Conservation (phyloP, 202 grass and related monocot genomes). For the Carex sylvatica region DNA sequence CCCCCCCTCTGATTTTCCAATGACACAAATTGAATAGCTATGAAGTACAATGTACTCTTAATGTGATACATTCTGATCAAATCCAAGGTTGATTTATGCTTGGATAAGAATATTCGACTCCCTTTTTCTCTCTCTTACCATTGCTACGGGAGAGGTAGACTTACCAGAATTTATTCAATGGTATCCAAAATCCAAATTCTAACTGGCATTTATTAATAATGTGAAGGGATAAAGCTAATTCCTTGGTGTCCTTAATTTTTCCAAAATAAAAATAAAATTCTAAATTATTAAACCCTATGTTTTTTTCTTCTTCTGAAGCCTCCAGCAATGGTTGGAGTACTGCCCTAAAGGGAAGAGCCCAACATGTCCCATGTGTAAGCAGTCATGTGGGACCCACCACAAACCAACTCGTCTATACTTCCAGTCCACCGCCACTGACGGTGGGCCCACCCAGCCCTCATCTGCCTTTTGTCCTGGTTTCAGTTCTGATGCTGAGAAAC, state of each 20-base stretch:
- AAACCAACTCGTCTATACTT: constrained; percentile 80
- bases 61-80: not conserved
- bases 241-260: not conserved
- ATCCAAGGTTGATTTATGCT: not conserved
- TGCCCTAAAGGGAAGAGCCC: constrained; percentile 76
- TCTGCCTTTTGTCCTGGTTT: not conserved
- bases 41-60: not conserved
- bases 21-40: not conserved
- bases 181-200: not conserved
- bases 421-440: constrained; percentile 50
- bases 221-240: not conserved
- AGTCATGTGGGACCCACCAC: constrained; percentile 44
- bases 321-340: constrained; percentile 97
- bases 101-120: not conserved
- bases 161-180: not conserved
- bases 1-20: not conserved
- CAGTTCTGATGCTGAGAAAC: constrained; percentile 30
- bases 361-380: constrained; percentile 92
- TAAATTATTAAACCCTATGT: not conserved
- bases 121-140: not conserved
- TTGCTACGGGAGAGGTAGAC: not conserved
- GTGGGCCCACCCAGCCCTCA: constrained; percentile 14
- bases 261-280: not conserved
- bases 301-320: constrained; percentile 32
- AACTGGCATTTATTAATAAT: not conserved